phyloP scores from a whole-genome alignment of 163 green algal genomes.

The Chlamydomonas reinhardtii region DNA sequence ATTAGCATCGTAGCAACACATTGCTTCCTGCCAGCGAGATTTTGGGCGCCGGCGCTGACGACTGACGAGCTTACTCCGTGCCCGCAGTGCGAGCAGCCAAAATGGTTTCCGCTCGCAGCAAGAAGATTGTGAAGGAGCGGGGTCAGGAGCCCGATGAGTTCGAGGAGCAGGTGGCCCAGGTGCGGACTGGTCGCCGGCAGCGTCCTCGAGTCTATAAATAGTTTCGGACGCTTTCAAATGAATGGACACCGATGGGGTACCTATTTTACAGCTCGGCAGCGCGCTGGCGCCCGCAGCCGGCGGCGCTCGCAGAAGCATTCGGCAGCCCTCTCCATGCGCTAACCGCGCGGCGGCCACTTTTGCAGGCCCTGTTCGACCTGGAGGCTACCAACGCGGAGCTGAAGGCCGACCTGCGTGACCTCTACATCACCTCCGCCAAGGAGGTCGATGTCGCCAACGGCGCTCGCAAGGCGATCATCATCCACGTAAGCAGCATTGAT shows the following conservation, averaged over 20 bases:
- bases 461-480: conserved; percentile 96
- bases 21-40: too few species aligned
- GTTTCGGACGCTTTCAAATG: too few species aligned
- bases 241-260: too few species aligned
- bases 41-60: too few species aligned
- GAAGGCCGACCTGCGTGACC: conserved; percentile 96
- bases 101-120: conserved; percentile 94
- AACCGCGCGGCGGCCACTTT: neutral
- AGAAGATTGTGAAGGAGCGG: conserved; percentile 97
- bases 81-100: conserved; percentile 52
- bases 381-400: conserved; percentile 99
- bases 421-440: conserved; percentile 97
- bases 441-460: conserved; percentile 91
- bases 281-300: too few species aligned
- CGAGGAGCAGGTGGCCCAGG: conserved; percentile 98
- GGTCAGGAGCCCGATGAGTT: conserved; percentile 94
- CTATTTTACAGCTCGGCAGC: too few species aligned
- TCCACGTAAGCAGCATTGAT: conserved; percentile 80
- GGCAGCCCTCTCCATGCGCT: neutral
- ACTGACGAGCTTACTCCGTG: neutral
- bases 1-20: too few species aligned
- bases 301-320: too few species aligned
- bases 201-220: neutral
- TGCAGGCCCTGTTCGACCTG: conserved; percentile 99
- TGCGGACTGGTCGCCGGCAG: conserved; percentile 55